phyloP scores from a whole-genome alignment of 2,329 filamentous ascomycete species.

The Hirsutella minnesotensis region DNA sequence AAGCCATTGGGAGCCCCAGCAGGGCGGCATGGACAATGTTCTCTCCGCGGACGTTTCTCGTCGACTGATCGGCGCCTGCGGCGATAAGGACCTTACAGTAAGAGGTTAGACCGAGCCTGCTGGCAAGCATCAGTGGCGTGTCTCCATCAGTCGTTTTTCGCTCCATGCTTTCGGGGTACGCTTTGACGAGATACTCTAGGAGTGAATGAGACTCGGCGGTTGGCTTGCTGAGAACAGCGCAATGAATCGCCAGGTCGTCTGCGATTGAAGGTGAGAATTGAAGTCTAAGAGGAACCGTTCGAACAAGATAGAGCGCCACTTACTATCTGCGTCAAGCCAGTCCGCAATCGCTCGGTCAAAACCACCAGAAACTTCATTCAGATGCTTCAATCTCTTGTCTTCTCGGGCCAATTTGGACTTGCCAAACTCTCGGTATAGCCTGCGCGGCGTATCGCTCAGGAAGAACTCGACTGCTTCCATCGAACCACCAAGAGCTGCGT shows the following conservation, averaged over 20 bases:
- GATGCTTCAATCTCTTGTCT: conserved; percentile 49
- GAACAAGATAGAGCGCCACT: conserved; percentile 16
- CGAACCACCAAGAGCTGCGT: conserved; percentile 43
- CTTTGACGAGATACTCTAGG: conserved; percentile 53
- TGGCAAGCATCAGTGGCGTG: conserved; percentile 61
- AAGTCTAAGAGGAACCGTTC: neutral
- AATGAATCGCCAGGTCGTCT: conserved; percentile 56
- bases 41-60: conserved; percentile 45
- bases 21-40: conserved; percentile 58
- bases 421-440: conserved; percentile 57
- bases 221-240: conserved; percentile 39
- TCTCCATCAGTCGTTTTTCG: conserved; percentile 43
- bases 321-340: conserved; percentile 51
- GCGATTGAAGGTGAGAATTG: neutral
- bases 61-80: conserved; percentile 57
- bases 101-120: conserved; percentile 38
- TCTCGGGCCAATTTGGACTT: conserved; percentile 44
- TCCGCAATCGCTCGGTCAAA: conserved; percentile 50
- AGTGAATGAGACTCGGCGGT: conserved; percentile 34
- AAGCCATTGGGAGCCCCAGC: conserved; percentile 16
- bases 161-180: conserved; percentile 50
- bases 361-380: conserved; percentile 47
- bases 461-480: conserved; percentile 69
- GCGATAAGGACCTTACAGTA: conserved; percentile 50
- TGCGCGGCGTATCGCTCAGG: conserved; percentile 55